A percentile compares a stretch with the other conserved stretches of the same genome.
These are phyloP conservation scores for Podospora pseudoanserina DNA, from an alignment of 495 filamentous ascomycete genomes.

Conservation along the genomic window DNA sequence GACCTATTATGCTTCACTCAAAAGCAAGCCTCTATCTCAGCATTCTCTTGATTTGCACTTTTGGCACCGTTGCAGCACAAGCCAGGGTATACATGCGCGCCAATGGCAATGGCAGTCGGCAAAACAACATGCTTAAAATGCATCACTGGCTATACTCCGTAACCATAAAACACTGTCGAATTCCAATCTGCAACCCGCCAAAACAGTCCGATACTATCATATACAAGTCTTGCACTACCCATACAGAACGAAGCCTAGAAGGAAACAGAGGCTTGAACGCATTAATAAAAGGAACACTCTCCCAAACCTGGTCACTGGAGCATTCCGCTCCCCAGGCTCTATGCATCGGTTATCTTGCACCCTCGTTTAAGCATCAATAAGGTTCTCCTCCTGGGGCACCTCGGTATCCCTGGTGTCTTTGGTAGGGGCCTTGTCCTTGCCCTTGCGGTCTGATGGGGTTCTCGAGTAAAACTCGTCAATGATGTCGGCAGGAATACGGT, in stretches of 20 bases:
- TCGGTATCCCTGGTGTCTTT: slow-evolving; percentile 56
- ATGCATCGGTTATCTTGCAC: background rate
- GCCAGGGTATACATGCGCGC: slow-evolving; percentile 8
- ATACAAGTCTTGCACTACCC: slow-evolving; percentile 20
- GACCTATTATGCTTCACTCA: too few species aligned
- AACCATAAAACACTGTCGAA: slow-evolving; percentile 17
- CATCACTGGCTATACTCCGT: slow-evolving; percentile 7
- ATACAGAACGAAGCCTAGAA: slow-evolving; percentile 20
- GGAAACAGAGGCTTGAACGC: slow-evolving; percentile 4
- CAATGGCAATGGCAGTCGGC: slow-evolving; percentile 13
- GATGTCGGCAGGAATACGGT: slow-evolving; percentile 91
- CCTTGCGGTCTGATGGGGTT: slow-evolving; percentile 45
- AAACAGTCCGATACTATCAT: slow-evolving; percentile 19
- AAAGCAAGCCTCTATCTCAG: too few species aligned
- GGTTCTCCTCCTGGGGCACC: slow-evolving; percentile 55
- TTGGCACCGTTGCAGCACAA: background rate
- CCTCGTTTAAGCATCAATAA: slow-evolving; percentile 60
- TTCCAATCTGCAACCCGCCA: slow-evolving; percentile 27
- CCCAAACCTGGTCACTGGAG: background rate
- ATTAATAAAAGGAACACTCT: slow-evolving; percentile 9
- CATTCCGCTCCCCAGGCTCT: slow-evolving; percentile 8
- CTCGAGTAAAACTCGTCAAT: slow-evolving; percentile 90
- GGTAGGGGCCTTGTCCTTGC: slow-evolving; percentile 55
- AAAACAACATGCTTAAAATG: slow-evolving; percentile 5
- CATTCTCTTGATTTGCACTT: background rate